phyloP scores from a whole-genome alignment of 805 yeast genomes.

The Kodamaea leandrae region DNA sequence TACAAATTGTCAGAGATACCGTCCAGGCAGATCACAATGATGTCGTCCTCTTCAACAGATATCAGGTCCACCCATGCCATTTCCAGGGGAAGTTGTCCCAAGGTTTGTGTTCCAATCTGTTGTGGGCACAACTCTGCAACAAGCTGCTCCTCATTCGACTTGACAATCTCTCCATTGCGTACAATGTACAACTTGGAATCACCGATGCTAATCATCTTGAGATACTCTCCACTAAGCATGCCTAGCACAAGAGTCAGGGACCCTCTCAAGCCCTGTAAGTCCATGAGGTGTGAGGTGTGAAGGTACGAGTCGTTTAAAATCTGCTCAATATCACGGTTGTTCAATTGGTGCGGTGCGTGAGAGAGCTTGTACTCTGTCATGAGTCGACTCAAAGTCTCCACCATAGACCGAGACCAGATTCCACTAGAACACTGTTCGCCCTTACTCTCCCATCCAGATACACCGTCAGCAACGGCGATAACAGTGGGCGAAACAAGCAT shows the following conservation, averaged over 20 bases:
- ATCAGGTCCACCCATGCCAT: constrained; percentile 47
- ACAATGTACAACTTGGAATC: constrained; percentile 50
- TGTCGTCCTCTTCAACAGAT: constrained; percentile 39
- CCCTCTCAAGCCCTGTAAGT: constrained; percentile 45
- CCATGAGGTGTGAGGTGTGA: constrained; percentile 52
- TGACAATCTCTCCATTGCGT: constrained; percentile 43
- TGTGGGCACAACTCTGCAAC: constrained; percentile 47
- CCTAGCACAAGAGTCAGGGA: constrained; percentile 49
- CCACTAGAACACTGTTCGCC: constrained; percentile 44
- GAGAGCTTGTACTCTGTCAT: constrained; percentile 44
- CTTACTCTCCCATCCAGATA: constrained; percentile 52
- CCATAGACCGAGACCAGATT: constrained; percentile 51
- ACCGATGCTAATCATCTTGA: constrained; percentile 51
- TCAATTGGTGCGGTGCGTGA: constrained; percentile 37
- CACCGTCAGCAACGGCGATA: constrained; percentile 56
- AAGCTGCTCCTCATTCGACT: constrained; percentile 47
- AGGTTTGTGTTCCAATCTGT: constrained; percentile 53
- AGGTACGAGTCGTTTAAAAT: constrained; percentile 47
- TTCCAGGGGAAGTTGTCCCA: constrained; percentile 42
- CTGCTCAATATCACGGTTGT: constrained; percentile 40
- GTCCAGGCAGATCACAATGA: constrained; percentile 49
- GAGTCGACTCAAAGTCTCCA: constrained; percentile 48
- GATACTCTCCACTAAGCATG: constrained; percentile 46
- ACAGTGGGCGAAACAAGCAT: constrained; percentile 53
- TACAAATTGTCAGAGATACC: constrained; percentile 54